These are phyloP conservation scores for Triticum timopheevii DNA, from an alignment of 176 grass and related monocot genomes.

Conservation along the genomic window DNA sequence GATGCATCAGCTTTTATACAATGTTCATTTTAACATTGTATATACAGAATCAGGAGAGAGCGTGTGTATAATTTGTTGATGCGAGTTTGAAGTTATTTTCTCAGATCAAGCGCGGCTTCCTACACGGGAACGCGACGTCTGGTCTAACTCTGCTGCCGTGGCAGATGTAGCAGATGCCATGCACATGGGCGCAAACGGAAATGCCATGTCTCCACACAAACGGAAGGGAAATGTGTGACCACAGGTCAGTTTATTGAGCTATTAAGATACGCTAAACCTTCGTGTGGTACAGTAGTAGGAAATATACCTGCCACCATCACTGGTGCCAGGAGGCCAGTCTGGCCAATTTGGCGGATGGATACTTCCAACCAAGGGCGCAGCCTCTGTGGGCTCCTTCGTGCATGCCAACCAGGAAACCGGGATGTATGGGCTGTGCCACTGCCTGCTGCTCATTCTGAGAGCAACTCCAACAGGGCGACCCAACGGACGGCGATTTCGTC, in stretches of 20 bases:
- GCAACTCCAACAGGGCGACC: too few relatives aligned
- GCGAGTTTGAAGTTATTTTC: background rate
- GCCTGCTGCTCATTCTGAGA: background rate
- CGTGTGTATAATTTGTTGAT: background rate
- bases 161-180: background rate
- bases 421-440: background rate
- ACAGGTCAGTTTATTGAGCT: background rate
- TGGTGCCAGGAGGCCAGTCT: background rate
- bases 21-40: too few relatives aligned
- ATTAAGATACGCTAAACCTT: background rate
- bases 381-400: background rate
- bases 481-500: too few relatives aligned
- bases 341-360: slow-evolving; percentile 2
- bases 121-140: slow-evolving; percentile 15
- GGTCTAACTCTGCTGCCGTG: background rate
- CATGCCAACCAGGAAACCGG: background rate
- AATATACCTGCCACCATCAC: background rate
- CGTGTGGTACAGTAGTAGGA: too few relatives aligned
- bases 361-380: background rate
- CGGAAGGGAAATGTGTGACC: slow-evolving; percentile 2
- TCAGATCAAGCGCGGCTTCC: background rate
- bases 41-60: background rate
- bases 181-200: background rate
- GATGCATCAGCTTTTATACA: too few relatives aligned
- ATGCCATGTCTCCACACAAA: background rate